Base-by-base conservation (phyloP, 805 yeast genomes). In the Candida hispaniensis region DNA sequence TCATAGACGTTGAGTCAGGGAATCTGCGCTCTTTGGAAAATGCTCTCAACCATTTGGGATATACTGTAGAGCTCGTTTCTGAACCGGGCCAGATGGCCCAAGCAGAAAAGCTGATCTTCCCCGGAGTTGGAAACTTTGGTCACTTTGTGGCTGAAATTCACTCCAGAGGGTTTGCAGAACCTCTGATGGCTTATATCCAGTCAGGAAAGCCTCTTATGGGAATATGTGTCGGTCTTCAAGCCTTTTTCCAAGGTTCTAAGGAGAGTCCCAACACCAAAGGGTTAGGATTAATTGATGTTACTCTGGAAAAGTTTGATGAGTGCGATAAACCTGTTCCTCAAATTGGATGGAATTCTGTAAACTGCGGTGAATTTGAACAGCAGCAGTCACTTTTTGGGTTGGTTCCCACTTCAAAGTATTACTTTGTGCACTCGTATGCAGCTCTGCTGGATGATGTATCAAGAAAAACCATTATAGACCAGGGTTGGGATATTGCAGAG, bases 71-170 rank as follows among this genome's bases (percentile, higher is more conserved):
- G 22, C 24, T 27, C 28, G 36, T 32, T 6, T 32, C 36, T 13
- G 11, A 10, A 10, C 78, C 40, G n/a, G 47, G 79, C 4, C 59
- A 62, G 26, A 68, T 77, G 49, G 67, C 86, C 47, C 71, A 64
- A 41, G 60, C 69, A 39, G 48, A 41, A 5, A 65, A 64, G 47
- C 63, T 91, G 42, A 67, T 91, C 41, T 67, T 91, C 14, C 99
- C 99, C 6, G 99, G 99, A 16, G 99, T 91, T 11, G 99, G 99
- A 8, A 88, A 85, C 54, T 93, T 73, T 56, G 98, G 95, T 27
- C 97, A 91, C 54, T 86, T 88, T 54, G 85, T 86, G 42, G 71
- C 71, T 34, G 73, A 79, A 47, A 56, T 91, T 28, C 64, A 63
- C 29, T 61, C 62, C 4, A 67, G 79, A 40, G 71, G 75, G 0